Evolutionary conservation across 768 basidiomycete species (phyloP).

Genomic region (Trametes elegans): DNA sequence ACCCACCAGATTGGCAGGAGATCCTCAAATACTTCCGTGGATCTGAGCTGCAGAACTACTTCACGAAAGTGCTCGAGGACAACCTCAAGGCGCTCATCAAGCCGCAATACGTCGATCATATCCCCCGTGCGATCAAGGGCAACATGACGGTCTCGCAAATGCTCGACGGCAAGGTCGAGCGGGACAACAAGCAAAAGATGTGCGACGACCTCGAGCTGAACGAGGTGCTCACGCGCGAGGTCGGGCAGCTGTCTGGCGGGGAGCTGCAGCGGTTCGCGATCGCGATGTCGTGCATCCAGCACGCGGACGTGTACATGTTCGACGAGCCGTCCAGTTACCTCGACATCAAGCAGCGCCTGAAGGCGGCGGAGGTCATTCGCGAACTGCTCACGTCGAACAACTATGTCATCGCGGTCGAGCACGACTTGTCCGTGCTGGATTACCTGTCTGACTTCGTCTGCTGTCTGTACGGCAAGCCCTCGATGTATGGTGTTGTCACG

Average conservation of each 20-base stretch:
- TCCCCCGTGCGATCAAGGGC: conserved; percentile 94
- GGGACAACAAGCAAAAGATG: conserved; percentile 84
- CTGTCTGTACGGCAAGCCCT: conserved; percentile 95
- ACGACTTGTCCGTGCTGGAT: conserved; percentile 97
- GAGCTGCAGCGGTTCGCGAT: conserved; percentile 98
- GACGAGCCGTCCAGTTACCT: conserved; percentile 99
- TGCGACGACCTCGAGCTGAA: conserved; percentile 86
- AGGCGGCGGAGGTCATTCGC: conserved; percentile 94
- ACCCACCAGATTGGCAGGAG: conserved; percentile 99
- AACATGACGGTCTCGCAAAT: conserved; percentile 82
- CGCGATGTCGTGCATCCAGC: conserved; percentile 94
- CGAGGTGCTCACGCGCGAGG: conserved; percentile 82
- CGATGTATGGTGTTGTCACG: conserved; percentile 97
- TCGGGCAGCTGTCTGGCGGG: conserved; percentile 88
- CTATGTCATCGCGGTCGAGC: conserved; percentile 97
- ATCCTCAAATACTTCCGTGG: conserved; percentile 98
- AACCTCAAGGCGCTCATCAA: conserved; percentile 98
- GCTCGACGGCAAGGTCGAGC: conserved; percentile 89
- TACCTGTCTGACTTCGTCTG: conserved; percentile 99
- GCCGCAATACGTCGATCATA: conserved; percentile 99
- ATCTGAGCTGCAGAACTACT: conserved; percentile 98
- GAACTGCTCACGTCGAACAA: conserved; percentile 75
- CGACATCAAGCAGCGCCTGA: conserved; percentile 93
- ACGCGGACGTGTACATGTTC: conserved; percentile 99
- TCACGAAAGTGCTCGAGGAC: conserved; percentile 98